Conservation (phyloP, 495 filamentous ascomycete genomes). For the Penicillium canescens region DNA sequence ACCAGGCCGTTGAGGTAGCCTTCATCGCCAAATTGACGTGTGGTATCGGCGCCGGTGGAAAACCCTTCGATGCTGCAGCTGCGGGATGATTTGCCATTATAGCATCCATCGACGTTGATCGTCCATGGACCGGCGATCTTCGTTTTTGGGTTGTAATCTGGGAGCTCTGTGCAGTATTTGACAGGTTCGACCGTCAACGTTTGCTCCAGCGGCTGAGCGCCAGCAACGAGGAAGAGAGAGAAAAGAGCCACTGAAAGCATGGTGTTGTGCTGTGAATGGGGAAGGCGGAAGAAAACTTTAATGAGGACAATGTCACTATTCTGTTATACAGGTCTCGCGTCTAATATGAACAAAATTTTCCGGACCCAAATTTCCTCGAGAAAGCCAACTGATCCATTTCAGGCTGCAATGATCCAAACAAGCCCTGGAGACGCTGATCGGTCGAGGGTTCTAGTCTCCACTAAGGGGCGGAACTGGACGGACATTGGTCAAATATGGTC, state of each 20-base stretch:
- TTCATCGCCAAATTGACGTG: constrained; percentile 5
- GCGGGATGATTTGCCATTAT: not conserved
- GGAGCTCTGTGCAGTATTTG: constrained; percentile 10
- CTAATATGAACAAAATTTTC: too few relatives aligned
- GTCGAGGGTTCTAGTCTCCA: too few relatives aligned
- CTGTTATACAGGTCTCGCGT: too few relatives aligned
- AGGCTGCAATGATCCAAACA: too few relatives aligned
- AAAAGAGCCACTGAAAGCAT: not conserved
- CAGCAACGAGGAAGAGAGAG: not conserved
- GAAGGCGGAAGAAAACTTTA: too few relatives aligned
- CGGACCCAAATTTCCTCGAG: too few relatives aligned
- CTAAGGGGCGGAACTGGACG: too few relatives aligned
- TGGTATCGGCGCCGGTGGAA: constrained; percentile 7
- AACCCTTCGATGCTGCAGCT: constrained; percentile 14
- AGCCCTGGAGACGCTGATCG: too few relatives aligned
- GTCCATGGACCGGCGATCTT: constrained; percentile 19
- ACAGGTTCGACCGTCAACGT: not conserved
- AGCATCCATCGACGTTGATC: constrained; percentile 5
- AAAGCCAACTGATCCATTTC: too few relatives aligned
- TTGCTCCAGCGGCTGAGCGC: constrained; percentile 4
- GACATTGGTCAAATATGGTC: too few relatives aligned
- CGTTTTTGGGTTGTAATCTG: constrained; percentile 8
- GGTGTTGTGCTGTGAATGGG: not conserved
- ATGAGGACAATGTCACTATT: too few relatives aligned
- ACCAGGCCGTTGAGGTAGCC: constrained; percentile 6